Base-by-base conservation (phyloP, 2,329 filamentous ascomycete species). In the Talaromyces pinophilus region DNA sequence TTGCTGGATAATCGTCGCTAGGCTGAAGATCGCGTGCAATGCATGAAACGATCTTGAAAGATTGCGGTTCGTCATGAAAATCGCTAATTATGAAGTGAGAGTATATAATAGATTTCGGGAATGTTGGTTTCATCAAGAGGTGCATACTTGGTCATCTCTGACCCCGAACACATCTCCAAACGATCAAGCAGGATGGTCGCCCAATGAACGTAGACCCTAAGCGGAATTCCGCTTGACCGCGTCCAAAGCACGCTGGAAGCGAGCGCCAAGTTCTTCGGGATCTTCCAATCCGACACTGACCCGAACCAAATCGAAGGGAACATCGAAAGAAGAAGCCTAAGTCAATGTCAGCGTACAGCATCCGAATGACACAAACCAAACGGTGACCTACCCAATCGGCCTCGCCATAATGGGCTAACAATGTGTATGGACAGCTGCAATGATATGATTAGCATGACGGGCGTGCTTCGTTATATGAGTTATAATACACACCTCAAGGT, bases 231-330 rank as follows among this genome's bases (percentile, higher is more conserved):
- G 65, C n/a, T 67, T 63, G 19, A 85, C 82, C 42, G 87, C 89
- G 64, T 85, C 82, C 67, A 98, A 81, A n/a, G 94, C 94, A 60
- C 77, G 82, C 67, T 84, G 79, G 73, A 98, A 91, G 19, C 85
- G 85, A 15, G 77, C 78, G 38, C 85, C 83, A 71, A 98, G 78
- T 67, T 88, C 85, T 28, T 83, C 81, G 1, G 88, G 85, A 68
- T 95, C 91, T 77, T 99, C 95, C 62, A 99, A 79, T 0, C 95
- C 95, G 63, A 98, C 91, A 73, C 93, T 97, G 70, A 98, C 87
- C 50, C 95, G 86, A 59, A 98, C 85, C 65, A 99, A 79, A 75
- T 92, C 87, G 1, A 87, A 87, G 64, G 95, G 90, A 2, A 97
- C 92, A 0, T 93, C 92, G 76, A 90, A 94, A 67, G 88, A 83